Conservation (phyloP, 805 yeast species). For the Candida tibetensis region DNA sequence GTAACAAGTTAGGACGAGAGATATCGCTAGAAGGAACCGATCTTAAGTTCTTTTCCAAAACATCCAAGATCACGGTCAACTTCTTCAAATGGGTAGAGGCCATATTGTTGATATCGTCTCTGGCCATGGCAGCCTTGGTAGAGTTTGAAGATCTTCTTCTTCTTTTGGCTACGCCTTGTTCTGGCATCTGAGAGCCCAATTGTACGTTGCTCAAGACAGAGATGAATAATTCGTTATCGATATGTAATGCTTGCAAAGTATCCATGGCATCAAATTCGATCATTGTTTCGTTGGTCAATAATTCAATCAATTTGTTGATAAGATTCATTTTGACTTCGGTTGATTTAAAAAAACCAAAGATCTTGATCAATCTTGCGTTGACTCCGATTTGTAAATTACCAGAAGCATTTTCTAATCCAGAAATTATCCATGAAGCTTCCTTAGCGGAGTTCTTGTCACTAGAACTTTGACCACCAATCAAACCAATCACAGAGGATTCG, state of each 20-base stretch:
- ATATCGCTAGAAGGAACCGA: conserved; percentile 24
- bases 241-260: conserved; percentile 50
- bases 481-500: conserved; percentile 55
- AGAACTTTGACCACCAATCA: conserved; percentile 45
- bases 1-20: conserved; percentile 46
- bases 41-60: conserved; percentile 56
- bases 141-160: conserved; percentile 78
- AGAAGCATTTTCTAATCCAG: conserved; percentile 44
- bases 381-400: conserved; percentile 42
- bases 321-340: conserved; percentile 56
- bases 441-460: conserved; percentile 51
- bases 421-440: conserved; percentile 61
- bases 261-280: conserved; percentile 39
- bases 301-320: conserved; percentile 45
- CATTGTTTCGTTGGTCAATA: conserved; percentile 49
- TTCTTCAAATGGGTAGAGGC: conserved; percentile 79
- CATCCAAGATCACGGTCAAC: conserved; percentile 75
- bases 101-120: conserved; percentile 63
- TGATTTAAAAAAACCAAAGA: conserved; percentile 54
- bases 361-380: conserved; percentile 47
- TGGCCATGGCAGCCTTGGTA: conserved; percentile 71
- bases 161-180: conserved; percentile 62
- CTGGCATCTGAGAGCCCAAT: conserved; percentile 47
- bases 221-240: conserved; percentile 57
- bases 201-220: conserved; percentile 58